Evolutionary conservation across 305 asterid species (phyloP), one percentile per base, ranked within the genome.

Genomic region (Fraxinus latifolia): DNA sequence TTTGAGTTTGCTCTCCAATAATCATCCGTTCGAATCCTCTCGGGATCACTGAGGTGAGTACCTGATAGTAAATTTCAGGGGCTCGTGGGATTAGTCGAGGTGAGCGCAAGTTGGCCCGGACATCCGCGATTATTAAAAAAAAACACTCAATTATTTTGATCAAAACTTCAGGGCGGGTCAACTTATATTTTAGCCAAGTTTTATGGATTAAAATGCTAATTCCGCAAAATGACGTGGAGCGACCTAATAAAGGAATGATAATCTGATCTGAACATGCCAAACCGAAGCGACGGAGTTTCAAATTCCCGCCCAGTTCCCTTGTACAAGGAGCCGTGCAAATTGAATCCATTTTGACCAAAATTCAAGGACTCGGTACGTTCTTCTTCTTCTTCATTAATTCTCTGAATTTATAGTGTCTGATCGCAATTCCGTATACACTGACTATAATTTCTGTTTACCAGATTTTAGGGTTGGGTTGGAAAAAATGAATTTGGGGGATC

Each of bases 401-500:
- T 68, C 23, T 68, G 75, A 68, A 27, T 68, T 70, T 70, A 31
- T 2, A 5, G 39, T 29, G 33, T 70, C 74, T 4, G 75, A 29
- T 70, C 8, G 42, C 75, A 12, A 31, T 25, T 29, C 31, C 15
- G 17, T 31, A 31, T 70, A 31, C 39, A 31, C 42, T 1, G 42
- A 70, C 75, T 29, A 12, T 70, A 70, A 31, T 70, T 70, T 32
- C 25, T 31, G 42, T 70, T 80, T 58, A 8, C 17, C 53, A 27
- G 15, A 73, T 5, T 31, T 42, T 87, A 86, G 88, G 94, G 90
- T 85, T 85, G 80, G 19, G 31, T 68, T 78, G 32, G 8, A 14
- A 37, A 71, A 81, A 21, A 93, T 93, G 98, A 92, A 85, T 89
- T 76, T 75, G 82, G 96, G 97, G 34, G 93, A 94, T 86, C 86